Evolutionary conservation across 2,329 filamentous ascomycete genomes (phyloP).

Genomic region (Trichoderma sp.): DNA sequence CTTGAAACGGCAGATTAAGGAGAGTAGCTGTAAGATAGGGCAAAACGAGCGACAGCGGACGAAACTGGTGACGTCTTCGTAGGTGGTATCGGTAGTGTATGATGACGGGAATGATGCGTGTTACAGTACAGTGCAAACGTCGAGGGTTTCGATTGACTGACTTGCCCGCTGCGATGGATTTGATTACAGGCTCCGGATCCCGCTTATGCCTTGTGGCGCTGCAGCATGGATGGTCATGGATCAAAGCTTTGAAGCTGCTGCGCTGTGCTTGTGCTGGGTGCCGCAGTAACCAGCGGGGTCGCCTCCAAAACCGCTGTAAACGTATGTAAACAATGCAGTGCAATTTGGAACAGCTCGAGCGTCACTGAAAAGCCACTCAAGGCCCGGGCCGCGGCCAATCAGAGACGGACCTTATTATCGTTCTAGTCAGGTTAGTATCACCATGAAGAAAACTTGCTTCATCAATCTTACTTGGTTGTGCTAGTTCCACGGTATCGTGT

Average conservation of each 20-base stretch:
- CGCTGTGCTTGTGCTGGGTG: constrained; percentile 20
- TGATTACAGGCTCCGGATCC: background rate
- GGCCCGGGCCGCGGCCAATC: constrained; percentile 12
- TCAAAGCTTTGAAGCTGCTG: background rate
- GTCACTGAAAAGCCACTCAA: constrained; percentile 8
- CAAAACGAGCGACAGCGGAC: constrained; percentile 2
- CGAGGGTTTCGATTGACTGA: background rate
- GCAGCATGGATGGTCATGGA: background rate
- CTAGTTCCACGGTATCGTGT: background rate
- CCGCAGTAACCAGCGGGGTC: constrained; percentile 26
- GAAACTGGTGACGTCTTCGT: background rate
- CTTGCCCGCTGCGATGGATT: background rate
- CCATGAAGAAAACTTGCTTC: background rate
- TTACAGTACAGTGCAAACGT: background rate
- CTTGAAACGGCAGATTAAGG: background rate
- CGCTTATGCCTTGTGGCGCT: background rate
- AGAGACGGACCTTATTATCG: background rate
- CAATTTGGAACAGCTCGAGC: background rate
- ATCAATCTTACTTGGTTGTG: background rate
- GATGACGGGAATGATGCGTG: background rate
- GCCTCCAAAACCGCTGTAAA: constrained; percentile 8
- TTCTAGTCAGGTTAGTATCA: background rate
- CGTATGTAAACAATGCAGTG: background rate
- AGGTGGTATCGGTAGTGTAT: background rate
- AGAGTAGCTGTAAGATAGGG: background rate